phyloP scores from a whole-genome alignment of 2,329 filamentous ascomycete species.

The Beauveria sp. region DNA sequence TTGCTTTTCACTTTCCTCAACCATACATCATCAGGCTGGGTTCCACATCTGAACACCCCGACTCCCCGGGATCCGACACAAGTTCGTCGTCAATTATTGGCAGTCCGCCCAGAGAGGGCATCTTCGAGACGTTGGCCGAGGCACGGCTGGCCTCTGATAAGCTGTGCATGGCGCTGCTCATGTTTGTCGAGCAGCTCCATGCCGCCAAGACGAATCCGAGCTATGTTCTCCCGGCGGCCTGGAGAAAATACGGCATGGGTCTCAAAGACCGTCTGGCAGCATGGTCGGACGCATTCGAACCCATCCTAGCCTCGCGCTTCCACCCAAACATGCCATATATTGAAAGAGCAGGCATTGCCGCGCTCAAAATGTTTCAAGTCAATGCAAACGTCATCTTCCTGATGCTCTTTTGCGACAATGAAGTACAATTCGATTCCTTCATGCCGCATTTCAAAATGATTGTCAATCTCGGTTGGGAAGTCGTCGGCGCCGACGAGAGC shows the following conservation, averaged over 20 bases:
- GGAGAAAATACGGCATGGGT: conserved; percentile 38
- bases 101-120: conserved; percentile 18
- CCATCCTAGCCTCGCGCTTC: conserved; percentile 42
- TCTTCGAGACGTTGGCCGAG: conserved; percentile 44
- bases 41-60: conserved; percentile 19
- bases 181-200: conserved; percentile 49
- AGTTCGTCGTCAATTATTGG: conserved; percentile 30
- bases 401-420: conserved; percentile 53
- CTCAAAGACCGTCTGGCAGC: conserved; percentile 44
- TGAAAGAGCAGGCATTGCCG: conserved; percentile 52
- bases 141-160: conserved; percentile 50
- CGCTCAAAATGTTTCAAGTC: conserved; percentile 55
- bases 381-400: conserved; percentile 50
- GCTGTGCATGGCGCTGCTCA: conserved; percentile 48
- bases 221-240: conserved; percentile 41
- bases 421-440: conserved; percentile 51
- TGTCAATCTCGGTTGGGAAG: conserved; percentile 49
- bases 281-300: conserved; percentile 51
- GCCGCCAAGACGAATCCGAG: conserved; percentile 43
- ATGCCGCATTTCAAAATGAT: conserved; percentile 44
- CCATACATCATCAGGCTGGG: conserved; percentile 48
- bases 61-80: conserved; percentile 36
- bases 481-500: conserved; percentile 51
- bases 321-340: conserved; percentile 42
- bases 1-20: conserved; percentile 60